phyloP scores from a whole-genome alignment of 2,329 filamentous ascomycete species.

The Leptosphaerulina australis region DNA sequence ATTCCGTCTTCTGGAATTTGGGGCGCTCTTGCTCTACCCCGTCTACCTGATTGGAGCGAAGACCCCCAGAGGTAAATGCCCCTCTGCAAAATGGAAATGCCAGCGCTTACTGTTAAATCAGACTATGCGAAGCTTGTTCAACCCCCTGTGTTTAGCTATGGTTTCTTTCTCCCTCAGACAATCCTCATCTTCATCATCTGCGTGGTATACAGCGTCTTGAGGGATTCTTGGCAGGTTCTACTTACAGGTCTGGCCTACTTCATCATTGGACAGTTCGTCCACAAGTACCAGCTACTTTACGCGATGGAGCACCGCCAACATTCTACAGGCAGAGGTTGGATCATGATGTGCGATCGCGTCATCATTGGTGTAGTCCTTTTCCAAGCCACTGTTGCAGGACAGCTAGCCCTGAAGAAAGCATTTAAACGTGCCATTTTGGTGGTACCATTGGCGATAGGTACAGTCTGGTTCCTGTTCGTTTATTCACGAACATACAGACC shows the following conservation, averaged over 20 bases:
- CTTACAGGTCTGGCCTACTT: constrained; percentile 85
- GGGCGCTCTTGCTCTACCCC: constrained; percentile 82
- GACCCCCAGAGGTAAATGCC: constrained; percentile 70
- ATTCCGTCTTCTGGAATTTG: constrained; percentile 88
- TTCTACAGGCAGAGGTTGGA: constrained; percentile 91
- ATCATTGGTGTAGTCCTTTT: constrained; percentile 87
- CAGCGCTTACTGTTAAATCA: constrained; percentile 22
- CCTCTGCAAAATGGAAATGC: not conserved
- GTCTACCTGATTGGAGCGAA: constrained; percentile 77
- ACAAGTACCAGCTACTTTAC: constrained; percentile 97
- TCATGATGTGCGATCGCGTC: constrained; percentile 92
- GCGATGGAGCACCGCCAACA: constrained; percentile 98
- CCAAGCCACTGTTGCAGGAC: constrained; percentile 87
- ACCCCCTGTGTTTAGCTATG: constrained; percentile 90
- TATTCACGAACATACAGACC: constrained; percentile 84
- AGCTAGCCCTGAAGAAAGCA: constrained; percentile 75
- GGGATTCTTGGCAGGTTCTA: constrained; percentile 78
- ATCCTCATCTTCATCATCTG: constrained; percentile 94
- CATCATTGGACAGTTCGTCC: constrained; percentile 80
- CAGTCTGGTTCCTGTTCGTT: constrained; percentile 87
- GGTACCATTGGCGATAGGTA: constrained; percentile 76
- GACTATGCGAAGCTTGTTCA: constrained; percentile 83
- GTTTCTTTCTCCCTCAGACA: constrained; percentile 91
- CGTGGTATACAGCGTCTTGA: constrained; percentile 88
- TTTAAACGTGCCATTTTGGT: constrained; percentile 76